These are phyloP conservation scores for Aspergillus ellipticus DNA, from an alignment of 495 filamentous ascomycete genomes.

Conservation along the genomic window DNA sequence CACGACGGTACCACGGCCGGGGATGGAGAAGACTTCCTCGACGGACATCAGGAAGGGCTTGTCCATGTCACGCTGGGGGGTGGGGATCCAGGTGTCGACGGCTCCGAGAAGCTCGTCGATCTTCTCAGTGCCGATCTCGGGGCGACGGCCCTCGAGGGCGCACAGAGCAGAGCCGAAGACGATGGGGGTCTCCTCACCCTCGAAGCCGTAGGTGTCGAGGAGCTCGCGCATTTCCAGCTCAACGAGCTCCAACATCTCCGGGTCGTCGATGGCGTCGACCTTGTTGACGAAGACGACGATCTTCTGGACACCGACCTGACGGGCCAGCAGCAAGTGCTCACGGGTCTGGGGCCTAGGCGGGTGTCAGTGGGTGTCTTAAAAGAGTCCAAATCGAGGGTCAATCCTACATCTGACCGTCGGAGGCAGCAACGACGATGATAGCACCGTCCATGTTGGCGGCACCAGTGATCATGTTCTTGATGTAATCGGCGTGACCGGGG, in stretches of 20 bases:
- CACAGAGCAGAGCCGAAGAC: constrained; percentile 94
- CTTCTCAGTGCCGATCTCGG: constrained; percentile 80
- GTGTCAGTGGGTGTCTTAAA: constrained; percentile 21
- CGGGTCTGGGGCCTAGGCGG: constrained; percentile 82
- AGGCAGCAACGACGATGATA: constrained; percentile 97
- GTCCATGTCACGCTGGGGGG: constrained; percentile 82
- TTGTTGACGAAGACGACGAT: constrained; percentile 99
- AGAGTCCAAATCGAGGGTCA: not conserved
- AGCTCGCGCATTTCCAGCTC: constrained; percentile 99
- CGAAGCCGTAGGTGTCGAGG: constrained; percentile 86
- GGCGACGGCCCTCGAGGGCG: constrained; percentile 81
- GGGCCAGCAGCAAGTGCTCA: constrained; percentile 95
- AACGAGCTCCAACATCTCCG: constrained; percentile 98
- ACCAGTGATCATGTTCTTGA: constrained; percentile 99
- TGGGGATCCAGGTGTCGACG: constrained; percentile 95
- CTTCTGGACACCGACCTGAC: constrained; percentile 95
- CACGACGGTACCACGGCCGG: constrained; percentile 93
- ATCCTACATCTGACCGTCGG: constrained; percentile 90
- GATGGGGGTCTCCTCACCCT: constrained; percentile 96
- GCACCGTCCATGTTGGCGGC: constrained; percentile 97
- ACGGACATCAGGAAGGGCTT: constrained; percentile 99
- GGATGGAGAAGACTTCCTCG: constrained; percentile 97
- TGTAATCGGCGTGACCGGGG: constrained; percentile 99
- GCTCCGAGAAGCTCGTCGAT: constrained; percentile 86
- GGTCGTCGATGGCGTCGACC: constrained; percentile 92